Base-by-base conservation (phyloP, 2,329 filamentous ascomycete genomes). In the Curvularia verruculosa region DNA sequence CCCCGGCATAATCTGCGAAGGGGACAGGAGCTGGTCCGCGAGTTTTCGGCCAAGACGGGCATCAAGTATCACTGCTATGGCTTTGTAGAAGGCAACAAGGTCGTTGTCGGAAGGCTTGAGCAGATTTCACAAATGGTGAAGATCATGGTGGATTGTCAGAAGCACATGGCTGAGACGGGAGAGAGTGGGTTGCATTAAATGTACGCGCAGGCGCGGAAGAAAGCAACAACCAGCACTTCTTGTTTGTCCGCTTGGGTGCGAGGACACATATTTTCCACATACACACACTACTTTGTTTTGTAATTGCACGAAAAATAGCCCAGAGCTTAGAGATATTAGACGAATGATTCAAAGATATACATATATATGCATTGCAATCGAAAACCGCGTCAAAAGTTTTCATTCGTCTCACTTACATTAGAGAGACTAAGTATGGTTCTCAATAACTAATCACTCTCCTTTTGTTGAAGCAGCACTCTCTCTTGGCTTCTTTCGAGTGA, bases 51-150 rank as follows among this genome's bases (percentile, higher is more conserved):
- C 45, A 92, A 96, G 24, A 91, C 91, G 0, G 87, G 86, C 15
- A 91, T 96, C 54, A 91, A 90, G 1, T 96, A 96, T 71, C 89
- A 91, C 5, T 82, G 95, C 50, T 93, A 93, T 70, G 91, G 90
- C 1, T 96, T 96, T 71, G 85, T 90, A 18, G 86, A 92, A 64
- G 90, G 92, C 5, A 96, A 95, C 75, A 88, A 88, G 76, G 83
- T 91, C 65, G 91, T 96, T 12, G 85, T 96, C 67, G 83, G 89
- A 15, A 83, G 86, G 43, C 81, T 96, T 47, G 89, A 86, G 3
- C 90, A 96, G 69, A 88, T 96, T 1, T 88, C 89, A 24, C 87
- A 87, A 69, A 92, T 96, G 78, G 89, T 91, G 12, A 85, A 86
- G 50, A 90, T 69, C 52, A 64, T 76, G 63, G 65, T 75, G 3